Conservation (phyloP, 2,329 filamentous ascomycete genomes). For the Myriangium duriaei region DNA sequence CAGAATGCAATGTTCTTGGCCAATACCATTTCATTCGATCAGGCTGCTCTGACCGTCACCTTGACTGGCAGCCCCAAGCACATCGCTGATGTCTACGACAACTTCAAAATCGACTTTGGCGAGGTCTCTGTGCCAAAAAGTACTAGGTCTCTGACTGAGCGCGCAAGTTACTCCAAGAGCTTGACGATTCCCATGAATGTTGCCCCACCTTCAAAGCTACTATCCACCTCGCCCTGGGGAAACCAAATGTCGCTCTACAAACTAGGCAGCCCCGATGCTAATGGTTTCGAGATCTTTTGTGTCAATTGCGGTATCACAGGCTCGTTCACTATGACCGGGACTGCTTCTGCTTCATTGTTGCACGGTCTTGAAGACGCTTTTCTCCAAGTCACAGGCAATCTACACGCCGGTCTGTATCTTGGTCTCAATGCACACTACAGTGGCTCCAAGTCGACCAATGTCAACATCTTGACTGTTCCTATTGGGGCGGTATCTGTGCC, state of each 20-base stretch:
- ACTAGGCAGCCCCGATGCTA: constrained; percentile 7
- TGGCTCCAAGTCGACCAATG: constrained; percentile 10
- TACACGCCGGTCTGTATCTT: constrained; percentile 11
- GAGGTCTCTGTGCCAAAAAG: background rate
- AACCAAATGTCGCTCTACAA: background rate
- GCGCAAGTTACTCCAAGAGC: constrained; percentile 5
- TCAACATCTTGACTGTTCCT: constrained; percentile 11
- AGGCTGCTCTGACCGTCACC: constrained; percentile 4
- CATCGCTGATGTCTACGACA: background rate
- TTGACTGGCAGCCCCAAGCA: constrained; percentile 5
- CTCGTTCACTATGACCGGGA: constrained; percentile 9
- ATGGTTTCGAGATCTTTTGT: constrained; percentile 12
- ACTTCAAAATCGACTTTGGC: background rate
- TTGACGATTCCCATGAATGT: background rate
- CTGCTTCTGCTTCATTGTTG: constrained; percentile 11
- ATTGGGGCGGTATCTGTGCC: constrained; percentile 11
- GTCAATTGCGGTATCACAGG: constrained; percentile 13
- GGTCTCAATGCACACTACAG: constrained; percentile 12
- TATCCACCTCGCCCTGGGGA: background rate
- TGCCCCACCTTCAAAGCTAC: background rate
- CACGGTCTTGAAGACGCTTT: constrained; percentile 9
- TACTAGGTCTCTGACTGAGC: constrained; percentile 6
- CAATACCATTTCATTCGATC: constrained; percentile 10
- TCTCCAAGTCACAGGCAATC: constrained; percentile 11
- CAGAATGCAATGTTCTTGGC: constrained; percentile 11